phyloP scores from a whole-genome alignment of 805 yeast species.

The Yamadazyma philogaea region DNA sequence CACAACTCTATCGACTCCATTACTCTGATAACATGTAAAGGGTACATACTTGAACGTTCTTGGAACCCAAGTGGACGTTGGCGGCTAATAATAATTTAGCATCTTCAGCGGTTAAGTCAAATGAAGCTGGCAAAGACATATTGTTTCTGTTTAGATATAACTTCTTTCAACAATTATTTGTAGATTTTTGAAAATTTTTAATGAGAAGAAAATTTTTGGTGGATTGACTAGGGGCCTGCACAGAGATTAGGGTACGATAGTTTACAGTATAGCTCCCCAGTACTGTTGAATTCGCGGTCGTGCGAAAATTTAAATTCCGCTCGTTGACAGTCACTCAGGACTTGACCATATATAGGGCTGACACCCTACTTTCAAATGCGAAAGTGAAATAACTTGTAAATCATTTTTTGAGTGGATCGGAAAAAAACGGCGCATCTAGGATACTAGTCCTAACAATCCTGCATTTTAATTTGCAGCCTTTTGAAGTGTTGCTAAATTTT shows the following conservation, averaged over 20 bases:
- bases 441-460: no score
- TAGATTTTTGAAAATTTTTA: slow-evolving; percentile 10
- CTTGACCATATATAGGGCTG: slow-evolving; percentile 1
- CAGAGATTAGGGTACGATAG: neutral
- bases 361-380: slow-evolving; percentile 1
- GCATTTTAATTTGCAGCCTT: no score
- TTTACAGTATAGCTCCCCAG: neutral
- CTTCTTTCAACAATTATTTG: slow-evolving; percentile 10
- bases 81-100: slow-evolving; percentile 99
- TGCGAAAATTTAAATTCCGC: neutral
- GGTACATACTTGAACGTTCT: slow-evolving; percentile 94
- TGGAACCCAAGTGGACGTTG: slow-evolving; percentile 98
- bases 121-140: slow-evolving; percentile 84
- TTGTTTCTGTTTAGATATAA: slow-evolving; percentile 12
- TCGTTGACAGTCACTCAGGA: slow-evolving; percentile 1
- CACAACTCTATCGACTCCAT: neutral
- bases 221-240: slow-evolving; percentile 13
- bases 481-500: no score
- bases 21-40: slow-evolving; percentile 1
- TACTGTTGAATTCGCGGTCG: neutral
- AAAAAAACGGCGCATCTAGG: no score
- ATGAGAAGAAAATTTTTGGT: slow-evolving; percentile 13
- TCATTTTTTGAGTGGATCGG: no score
- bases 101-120: slow-evolving; percentile 95
- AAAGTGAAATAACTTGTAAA: no score